Evolutionary conservation across 345 rosid genomes (phyloP), one percentile per base, ranked within the genome.

Genomic region (Laguncularia racemosa): DNA sequence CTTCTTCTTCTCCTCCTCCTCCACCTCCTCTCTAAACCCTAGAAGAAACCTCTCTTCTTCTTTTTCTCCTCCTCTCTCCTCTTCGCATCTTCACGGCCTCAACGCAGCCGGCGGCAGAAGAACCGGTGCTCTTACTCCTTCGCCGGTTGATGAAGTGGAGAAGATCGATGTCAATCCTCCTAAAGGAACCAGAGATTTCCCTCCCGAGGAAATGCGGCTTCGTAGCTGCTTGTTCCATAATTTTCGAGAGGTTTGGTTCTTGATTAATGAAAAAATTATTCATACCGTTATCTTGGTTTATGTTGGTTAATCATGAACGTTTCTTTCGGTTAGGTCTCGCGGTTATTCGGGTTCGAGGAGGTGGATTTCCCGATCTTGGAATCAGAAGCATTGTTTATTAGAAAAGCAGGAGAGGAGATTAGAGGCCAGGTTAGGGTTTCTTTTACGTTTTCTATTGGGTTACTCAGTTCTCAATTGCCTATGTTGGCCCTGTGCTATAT

Each of bases 321-420:
- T 49, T 20, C 40, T 33, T 10, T 33, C 40, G 40, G 40, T 52
- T 50, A 87, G 95, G 89, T 91, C 21, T 85, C 96, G 45, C 58
- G 83, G 44, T 12, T 85, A 72, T 86, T 77, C 62, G 98, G 95
- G 23, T 86, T 76, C 52, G 97, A 92, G 71, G 96, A 92, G 78
- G 88, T 89, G 28, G 98, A 92, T 75, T 86, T 73, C 63, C 97
- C 96, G 10, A 95, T 89, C 13, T 48, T 92, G 76, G 96, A 92
- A 70, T 71, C 95, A 12, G 91, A 93, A 71, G 89, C 95, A 17
- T 62, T 93, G 66, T 93, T 83, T 50, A 80, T 85, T 69, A 77
- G 96, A 65, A 92, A 92, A 78, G 88, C 95, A 21, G 99, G 99
- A 20, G 99, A 93, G 61, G 96, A 93, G 81, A 89, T 93, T 62